Conservation (phyloP, 768 basidiomycete species). For the Roridomyces roridus region DNA sequence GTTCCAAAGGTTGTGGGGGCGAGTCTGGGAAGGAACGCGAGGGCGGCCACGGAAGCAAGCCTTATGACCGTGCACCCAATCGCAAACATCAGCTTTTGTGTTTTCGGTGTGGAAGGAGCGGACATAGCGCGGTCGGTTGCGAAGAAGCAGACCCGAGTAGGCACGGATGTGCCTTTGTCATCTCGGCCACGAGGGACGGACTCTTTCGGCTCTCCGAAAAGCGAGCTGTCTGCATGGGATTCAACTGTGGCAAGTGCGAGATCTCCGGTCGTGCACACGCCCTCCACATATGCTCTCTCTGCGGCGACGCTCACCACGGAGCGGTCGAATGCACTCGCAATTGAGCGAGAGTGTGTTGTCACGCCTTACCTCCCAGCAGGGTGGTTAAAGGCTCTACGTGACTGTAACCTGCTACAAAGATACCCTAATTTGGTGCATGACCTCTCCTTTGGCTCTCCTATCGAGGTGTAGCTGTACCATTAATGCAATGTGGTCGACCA, state of each 20-base stretch:
- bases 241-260: conserved; percentile 9
- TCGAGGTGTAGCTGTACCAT: too few relatives aligned
- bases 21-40: not conserved
- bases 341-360: conserved; percentile 1
- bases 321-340: conserved; percentile 15
- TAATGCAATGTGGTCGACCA: too few relatives aligned
- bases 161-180: conserved; percentile 4
- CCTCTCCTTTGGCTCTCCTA: conserved; percentile 14
- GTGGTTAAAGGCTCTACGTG: conserved; percentile 11
- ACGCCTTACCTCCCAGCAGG: conserved; percentile 15
- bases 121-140: not conserved
- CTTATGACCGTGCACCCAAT: not conserved
- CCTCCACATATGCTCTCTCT: conserved; percentile 8
- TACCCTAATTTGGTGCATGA: conserved; percentile 15
- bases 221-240: not conserved
- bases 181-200: conserved; percentile 1
- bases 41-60: not conserved
- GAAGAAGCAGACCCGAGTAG: not conserved
- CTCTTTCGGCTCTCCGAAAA: conserved; percentile 6
- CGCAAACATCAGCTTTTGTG: not conserved
- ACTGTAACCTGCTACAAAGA: conserved; percentile 7
- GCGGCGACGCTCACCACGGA: conserved; percentile 10
- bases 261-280: not conserved
- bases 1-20: not conserved
- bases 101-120: conserved; percentile 1